Percentiles rank a stretch among this genome's conserved stretches.
phyloP scores from a whole-genome alignment of 1,284 basidiomycete genomes.

The Malassezia restricta region DNA sequence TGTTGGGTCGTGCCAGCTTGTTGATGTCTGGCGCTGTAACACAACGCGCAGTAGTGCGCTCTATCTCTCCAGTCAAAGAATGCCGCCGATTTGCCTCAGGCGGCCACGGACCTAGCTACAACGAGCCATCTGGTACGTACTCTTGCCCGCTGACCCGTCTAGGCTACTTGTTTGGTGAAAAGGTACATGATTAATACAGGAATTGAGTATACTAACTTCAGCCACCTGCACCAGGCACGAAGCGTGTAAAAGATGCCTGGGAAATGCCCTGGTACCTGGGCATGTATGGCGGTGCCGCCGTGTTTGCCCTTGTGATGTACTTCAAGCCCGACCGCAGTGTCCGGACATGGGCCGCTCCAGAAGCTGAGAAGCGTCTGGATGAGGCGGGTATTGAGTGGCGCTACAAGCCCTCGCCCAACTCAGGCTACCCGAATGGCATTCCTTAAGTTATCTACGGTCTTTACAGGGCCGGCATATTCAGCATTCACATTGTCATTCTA shows the following conservation, averaged over 20 bases:
- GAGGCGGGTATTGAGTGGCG: conserved; percentile 34
- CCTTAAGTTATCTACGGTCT: conserved; percentile 1
- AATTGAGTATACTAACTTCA: not conserved
- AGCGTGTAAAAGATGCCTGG: conserved; percentile 74
- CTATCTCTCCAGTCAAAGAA: not conserved
- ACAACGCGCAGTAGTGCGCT: not conserved
- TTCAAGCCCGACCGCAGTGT: conserved; percentile 79
- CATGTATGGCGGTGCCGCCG: conserved; percentile 75
- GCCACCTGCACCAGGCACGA: conserved; percentile 58
- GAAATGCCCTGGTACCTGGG: conserved; percentile 47
- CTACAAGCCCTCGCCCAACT: conserved; percentile 44
- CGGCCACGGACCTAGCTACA: conserved; percentile 25
- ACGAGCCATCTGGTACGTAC: conserved; percentile 33
- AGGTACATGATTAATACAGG: conserved; percentile 19
- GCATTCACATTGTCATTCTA: not conserved
- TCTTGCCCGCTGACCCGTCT: not conserved
- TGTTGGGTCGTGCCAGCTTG: conserved; percentile 8
- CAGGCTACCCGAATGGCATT: conserved; percentile 24
- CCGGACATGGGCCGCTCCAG: conserved; percentile 37
- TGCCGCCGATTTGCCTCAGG: conserved; percentile 13
- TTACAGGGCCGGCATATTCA: too few species aligned
- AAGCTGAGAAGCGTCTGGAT: conserved; percentile 42
- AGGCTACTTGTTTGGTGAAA: conserved; percentile 40
- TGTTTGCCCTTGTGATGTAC: conserved; percentile 64
- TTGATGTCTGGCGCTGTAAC: conserved; percentile 1